These are phyloP conservation scores for Lodderomyces metapsilosis DNA, from an alignment of 1,139 yeast genomes.

Conservation along the genomic window DNA sequence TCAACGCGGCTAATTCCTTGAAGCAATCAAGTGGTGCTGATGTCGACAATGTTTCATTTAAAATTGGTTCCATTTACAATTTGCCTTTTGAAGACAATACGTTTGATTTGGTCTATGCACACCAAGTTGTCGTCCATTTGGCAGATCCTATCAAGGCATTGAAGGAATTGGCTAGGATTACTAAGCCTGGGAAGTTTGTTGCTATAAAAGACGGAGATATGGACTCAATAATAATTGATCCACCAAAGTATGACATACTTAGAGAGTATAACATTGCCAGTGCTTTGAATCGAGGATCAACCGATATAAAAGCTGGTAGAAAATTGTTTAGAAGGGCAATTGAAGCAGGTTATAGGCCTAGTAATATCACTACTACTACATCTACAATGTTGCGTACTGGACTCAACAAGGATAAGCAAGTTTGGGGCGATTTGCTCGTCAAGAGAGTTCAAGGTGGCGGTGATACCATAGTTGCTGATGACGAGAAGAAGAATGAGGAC, in stretches of 20 bases:
- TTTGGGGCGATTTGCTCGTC: constrained; percentile 12
- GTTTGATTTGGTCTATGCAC: constrained; percentile 39
- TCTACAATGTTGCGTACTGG: constrained; percentile 18
- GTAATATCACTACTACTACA: constrained; percentile 13
- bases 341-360: constrained; percentile 19
- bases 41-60: constrained; percentile 25
- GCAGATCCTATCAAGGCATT: constrained; percentile 30
- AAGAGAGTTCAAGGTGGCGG: constrained; percentile 15
- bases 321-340: constrained; percentile 17
- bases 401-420: constrained; percentile 9
- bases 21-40: constrained; percentile 8
- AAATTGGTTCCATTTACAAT: constrained; percentile 27
- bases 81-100: constrained; percentile 33
- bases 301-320: constrained; percentile 20
- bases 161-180: constrained; percentile 32
- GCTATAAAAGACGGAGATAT: constrained; percentile 35
- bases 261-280: constrained; percentile 10
- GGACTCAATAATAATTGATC: constrained; percentile 18
- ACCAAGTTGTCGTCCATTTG: constrained; percentile 41
- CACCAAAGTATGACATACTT: constrained; percentile 18
- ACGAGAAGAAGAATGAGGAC: constrained; percentile 11
- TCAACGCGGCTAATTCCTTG: constrained; percentile 27
- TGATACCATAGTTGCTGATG: constrained; percentile 13
- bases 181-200: constrained; percentile 37
- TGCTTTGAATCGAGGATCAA: constrained; percentile 12